These are phyloP conservation scores for Puccinia triticina DNA, from an alignment of 1,284 basidiomycete species.

Conservation along the genomic window DNA sequence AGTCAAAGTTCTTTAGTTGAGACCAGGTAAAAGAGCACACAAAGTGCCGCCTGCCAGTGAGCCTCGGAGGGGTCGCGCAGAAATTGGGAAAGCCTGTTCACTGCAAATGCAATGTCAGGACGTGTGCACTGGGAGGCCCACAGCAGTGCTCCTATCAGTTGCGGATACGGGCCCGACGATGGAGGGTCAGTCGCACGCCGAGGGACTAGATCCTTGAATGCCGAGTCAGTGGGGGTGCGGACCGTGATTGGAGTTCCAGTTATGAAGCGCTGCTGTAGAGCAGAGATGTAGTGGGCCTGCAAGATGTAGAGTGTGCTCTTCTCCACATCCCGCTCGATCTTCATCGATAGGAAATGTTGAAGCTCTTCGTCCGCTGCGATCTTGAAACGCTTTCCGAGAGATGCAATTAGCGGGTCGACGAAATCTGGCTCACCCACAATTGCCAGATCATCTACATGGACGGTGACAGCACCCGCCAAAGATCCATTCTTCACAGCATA, in stretches of 20 bases:
- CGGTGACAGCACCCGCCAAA: background rate
- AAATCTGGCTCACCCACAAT: background rate
- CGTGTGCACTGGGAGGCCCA: slow-evolving; percentile 15
- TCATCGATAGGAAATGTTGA: background rate
- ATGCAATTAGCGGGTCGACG: background rate
- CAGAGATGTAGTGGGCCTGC: background rate
- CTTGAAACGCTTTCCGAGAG: background rate
- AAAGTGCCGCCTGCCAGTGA: too few relatives aligned
- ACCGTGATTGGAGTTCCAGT: background rate
- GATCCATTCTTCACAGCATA: background rate
- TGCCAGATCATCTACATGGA: slow-evolving; percentile 8
- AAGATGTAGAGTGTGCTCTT: background rate
- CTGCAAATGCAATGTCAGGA: too few relatives aligned
- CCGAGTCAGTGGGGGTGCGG: too few relatives aligned
- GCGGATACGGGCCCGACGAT: background rate
- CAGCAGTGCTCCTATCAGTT: background rate
- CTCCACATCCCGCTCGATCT: background rate
- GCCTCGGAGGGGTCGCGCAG: too few relatives aligned
- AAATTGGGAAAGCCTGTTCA: too few relatives aligned
- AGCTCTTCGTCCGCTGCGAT: too few relatives aligned
- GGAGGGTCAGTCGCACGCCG: background rate
- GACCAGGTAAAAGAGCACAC: too few relatives aligned
- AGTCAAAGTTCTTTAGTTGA: too few relatives aligned
- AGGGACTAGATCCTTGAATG: too few relatives aligned
- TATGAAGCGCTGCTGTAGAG: background rate